Percentiles rank a stretch among this genome's conserved stretches.
Evolutionary conservation across 2,329 filamentous ascomycete species (phyloP).

Genomic region (Trichoderma sp.): DNA sequence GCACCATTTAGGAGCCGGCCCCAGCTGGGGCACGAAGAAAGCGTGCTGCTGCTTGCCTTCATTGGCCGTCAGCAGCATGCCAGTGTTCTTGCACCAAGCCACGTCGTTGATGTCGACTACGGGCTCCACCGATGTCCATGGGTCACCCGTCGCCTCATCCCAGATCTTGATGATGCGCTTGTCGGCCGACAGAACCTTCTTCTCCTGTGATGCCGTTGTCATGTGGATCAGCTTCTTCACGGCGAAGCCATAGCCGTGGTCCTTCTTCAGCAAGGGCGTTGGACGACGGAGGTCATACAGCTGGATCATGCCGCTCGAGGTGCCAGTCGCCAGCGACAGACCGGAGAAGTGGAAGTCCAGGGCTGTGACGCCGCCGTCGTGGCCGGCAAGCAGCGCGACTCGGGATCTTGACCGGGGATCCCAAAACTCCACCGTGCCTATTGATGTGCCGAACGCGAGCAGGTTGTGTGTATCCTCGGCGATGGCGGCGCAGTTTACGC

Average conservation of each 20-base stretch:
- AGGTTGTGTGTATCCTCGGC: constrained; percentile 89
- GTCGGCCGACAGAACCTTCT: constrained; percentile 89
- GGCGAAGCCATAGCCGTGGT: constrained; percentile 92
- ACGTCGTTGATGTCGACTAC: constrained; percentile 94
- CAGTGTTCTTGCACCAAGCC: constrained; percentile 86
- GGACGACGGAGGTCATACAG: constrained; percentile 92
- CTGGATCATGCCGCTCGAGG: constrained; percentile 84
- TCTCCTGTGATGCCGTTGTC: constrained; percentile 72
- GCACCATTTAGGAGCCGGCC: constrained; percentile 93
- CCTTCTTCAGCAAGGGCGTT: constrained; percentile 81
- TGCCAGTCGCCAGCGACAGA: constrained; percentile 81
- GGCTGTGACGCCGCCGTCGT: constrained; percentile 77
- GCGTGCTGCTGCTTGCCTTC: constrained; percentile 94
- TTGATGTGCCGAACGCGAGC: constrained; percentile 87
- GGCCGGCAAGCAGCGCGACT: constrained; percentile 72
- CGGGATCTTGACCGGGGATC: constrained; percentile 82
- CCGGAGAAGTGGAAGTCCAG: constrained; percentile 84
- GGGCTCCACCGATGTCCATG: constrained; percentile 95
- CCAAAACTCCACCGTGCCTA: constrained; percentile 98
- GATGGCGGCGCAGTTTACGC: constrained; percentile 83
- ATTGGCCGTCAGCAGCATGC: constrained; percentile 96
- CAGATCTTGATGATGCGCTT: constrained; percentile 97
- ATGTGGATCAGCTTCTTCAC: constrained; percentile 80
- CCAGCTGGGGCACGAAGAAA: constrained; percentile 92
- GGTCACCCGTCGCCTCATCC: constrained; percentile 78